Evolutionary conservation across 1,284 basidiomycete genomes (phyloP).

Genomic region (Malassezia nana): DNA sequence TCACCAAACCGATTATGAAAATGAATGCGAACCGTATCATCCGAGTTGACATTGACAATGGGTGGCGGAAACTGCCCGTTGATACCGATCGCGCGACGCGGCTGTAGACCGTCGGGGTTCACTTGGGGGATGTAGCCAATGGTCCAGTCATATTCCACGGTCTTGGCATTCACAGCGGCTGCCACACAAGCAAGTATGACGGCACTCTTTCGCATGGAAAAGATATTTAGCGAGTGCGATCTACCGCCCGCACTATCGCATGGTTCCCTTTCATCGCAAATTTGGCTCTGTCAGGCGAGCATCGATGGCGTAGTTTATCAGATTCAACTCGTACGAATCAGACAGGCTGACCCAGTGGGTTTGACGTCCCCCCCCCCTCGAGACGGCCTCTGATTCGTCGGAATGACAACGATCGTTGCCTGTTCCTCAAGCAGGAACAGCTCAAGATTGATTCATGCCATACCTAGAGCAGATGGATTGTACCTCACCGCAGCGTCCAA

Average conservation of each 20-base stretch:
- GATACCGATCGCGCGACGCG: slow-evolving; percentile 19
- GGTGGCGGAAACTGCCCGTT: slow-evolving; percentile 11
- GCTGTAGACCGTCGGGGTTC: slow-evolving; percentile 40
- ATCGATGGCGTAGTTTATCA: not conserved
- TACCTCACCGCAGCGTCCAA: no score
- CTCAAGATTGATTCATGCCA: no score
- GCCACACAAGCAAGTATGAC: not conserved
- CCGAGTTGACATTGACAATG: slow-evolving; percentile 20
- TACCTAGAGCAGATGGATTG: no score
- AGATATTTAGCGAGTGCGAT: no score
- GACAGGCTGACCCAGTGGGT: no score
- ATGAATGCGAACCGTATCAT: slow-evolving; percentile 19
- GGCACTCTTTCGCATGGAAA: not conserved
- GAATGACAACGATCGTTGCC: no score
- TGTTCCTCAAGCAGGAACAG: no score
- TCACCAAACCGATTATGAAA: slow-evolving; percentile 21
- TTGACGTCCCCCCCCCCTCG: no score
- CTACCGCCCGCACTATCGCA: no score
- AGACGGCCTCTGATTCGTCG: no score
- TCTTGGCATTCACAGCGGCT: not conserved
- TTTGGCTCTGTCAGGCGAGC: not conserved
- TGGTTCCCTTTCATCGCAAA: no score
- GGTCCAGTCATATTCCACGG: slow-evolving; percentile 55
- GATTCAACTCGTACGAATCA: not conserved
- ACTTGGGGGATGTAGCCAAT: slow-evolving; percentile 52